These are phyloP conservation scores for Alternaria infectoria DNA, from an alignment of 2,329 filamentous ascomycete species.

Conservation along the genomic window DNA sequence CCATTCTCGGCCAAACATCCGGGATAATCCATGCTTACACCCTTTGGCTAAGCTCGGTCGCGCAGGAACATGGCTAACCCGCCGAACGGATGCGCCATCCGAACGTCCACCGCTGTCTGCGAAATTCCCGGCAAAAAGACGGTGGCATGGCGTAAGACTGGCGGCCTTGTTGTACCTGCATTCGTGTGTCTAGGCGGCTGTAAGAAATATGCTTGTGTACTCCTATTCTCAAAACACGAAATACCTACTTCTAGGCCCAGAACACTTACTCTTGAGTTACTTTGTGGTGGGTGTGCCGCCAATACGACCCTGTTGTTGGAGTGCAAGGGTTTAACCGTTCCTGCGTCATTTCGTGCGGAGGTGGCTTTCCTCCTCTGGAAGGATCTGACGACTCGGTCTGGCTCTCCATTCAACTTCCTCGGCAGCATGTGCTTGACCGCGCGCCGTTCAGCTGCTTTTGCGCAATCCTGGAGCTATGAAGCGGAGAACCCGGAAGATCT, in stretches of 20 bases:
- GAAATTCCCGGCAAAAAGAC: not conserved
- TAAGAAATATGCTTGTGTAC: not conserved
- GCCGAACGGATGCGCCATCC: slow-evolving; percentile 16
- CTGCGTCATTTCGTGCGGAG: slow-evolving; percentile 14
- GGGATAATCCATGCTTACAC: slow-evolving; percentile 11
- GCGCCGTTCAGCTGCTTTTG: not conserved
- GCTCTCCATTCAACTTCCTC: slow-evolving; percentile 5
- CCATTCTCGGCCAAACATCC: slow-evolving; percentile 31
- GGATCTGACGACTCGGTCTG: slow-evolving; percentile 22
- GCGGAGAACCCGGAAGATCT: slow-evolving; percentile 13
- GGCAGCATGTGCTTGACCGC: slow-evolving; percentile 14
- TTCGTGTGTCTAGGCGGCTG: not conserved
- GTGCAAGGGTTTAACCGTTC: slow-evolving; percentile 1
- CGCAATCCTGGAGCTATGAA: not conserved
- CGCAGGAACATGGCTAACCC: slow-evolving; percentile 22
- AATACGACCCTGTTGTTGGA: not conserved
- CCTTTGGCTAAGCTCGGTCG: slow-evolving; percentile 9
- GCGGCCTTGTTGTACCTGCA: slow-evolving; percentile 10
- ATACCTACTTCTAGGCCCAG: not conserved
- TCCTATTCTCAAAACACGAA: not conserved
- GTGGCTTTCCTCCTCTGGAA: slow-evolving; percentile 6
- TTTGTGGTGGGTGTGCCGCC: not conserved
- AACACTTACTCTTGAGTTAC: not conserved
- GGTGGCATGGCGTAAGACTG: slow-evolving; percentile 1
- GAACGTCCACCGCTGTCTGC: slow-evolving; percentile 20